Percentiles rank a stretch among this genome's conserved stretches.
Evolutionary conservation across 805 yeast genomes (phyloP).

Genomic region (Wickerhamiella spandovensis): DNA sequence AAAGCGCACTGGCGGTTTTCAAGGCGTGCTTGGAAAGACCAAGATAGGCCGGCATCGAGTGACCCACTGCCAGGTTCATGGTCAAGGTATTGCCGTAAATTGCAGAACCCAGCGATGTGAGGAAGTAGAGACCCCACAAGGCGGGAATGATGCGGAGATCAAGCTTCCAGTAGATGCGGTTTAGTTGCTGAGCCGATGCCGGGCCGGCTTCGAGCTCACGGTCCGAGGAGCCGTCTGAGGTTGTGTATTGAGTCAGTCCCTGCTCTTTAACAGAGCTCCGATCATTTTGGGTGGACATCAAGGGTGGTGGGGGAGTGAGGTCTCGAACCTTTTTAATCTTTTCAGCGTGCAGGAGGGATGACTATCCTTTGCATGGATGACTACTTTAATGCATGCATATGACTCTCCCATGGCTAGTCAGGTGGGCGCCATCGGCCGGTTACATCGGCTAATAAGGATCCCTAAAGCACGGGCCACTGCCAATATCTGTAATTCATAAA

Average conservation of each 20-base stretch:
- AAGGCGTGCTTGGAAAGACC: conserved; percentile 41
- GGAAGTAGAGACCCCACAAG: conserved; percentile 63
- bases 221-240: neutral
- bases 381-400: neutral
- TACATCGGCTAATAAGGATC: no score
- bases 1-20: conserved; percentile 65
- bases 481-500: no score
- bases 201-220: neutral
- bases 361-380: neutral
- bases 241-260: neutral
- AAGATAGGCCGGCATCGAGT: conserved; percentile 44
- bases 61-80: conserved; percentile 52
- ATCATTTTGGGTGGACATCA: neutral
- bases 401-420: neutral
- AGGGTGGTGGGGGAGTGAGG: neutral
- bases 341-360: neutral
- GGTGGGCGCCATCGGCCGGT: no score
- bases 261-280: neutral
- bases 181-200: conserved; percentile 28
- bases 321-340: neutral
- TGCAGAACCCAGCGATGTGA: conserved; percentile 64
- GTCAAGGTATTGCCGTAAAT: conserved; percentile 72
- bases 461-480: neutral
- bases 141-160: conserved; percentile 71
- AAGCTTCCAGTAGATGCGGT: conserved; percentile 37